Evolutionary conservation across 2,329 filamentous ascomycete genomes (phyloP), one percentile per base, ranked within the genome.

Genomic region (Eutypella sp.): DNA sequence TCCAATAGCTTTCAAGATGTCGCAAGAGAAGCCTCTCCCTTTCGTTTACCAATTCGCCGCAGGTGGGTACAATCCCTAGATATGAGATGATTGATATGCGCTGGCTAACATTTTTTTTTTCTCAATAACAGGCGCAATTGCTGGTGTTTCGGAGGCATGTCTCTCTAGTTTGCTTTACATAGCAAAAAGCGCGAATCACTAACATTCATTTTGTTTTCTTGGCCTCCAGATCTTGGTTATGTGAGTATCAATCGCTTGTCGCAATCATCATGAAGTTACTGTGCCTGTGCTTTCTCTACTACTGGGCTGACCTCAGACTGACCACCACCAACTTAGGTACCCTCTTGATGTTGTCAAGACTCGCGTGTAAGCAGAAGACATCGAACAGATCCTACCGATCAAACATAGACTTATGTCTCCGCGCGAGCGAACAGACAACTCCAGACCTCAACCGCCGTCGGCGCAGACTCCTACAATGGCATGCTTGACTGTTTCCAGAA

Each of bases 401-500:
- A n/a, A 13, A 13, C 44, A 38, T 15, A 20, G 39, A 15, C 46
- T 41, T 40, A 37, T 25, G 29, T 46, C 43, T 47, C 39, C 39
- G 27, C 33, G 52, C 53, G 50, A 51, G 16, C 36, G 8, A 39
- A 22, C 61, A 96, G 88, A 67, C 91, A 96, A 71, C 78, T 96
- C 47, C 91, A 96, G 73, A 87, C 86, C 44, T 85, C 85, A 61
- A 78, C 75, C 56, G 81, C 76, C 37, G 73, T 76, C 19, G 89
- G 89, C 48, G 84, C 84, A 55, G 93, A 97, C 61, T 75, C 79
- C 58, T 97, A 99, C 79, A 96, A 82, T 74, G 89, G 93, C 78
- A 99, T 97, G 90, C 65, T 96, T 48, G 93, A 99, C 71, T 97
- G 92, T 77, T 95, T 99, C 78, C 79, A 82, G 64, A 99, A 99